Base-by-base conservation (phyloP, 805 yeast genomes). In the Kodamaea laetipori region DNA sequence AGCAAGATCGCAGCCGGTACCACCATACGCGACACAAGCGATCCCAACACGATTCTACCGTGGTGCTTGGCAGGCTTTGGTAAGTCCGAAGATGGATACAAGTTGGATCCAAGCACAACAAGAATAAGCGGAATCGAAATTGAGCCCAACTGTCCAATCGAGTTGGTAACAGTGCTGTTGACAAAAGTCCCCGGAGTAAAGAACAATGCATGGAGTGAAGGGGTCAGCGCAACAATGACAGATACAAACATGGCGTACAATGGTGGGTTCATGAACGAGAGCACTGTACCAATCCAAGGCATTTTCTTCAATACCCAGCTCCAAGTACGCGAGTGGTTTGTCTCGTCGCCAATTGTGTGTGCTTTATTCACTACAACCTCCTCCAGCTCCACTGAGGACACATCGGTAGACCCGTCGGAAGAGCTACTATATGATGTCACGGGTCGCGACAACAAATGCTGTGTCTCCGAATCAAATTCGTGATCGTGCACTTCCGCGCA, bases 71-170 rank as follows among this genome's bases (percentile, higher is more conserved):
- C 75, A 15, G 83, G 76, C 5, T 85, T 84, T 26, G 88, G 86
- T 3, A 80, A 75, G 43, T 84, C 90, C 6, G 69, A 58, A 0
- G 84, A 74, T 10, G 94, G 92, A 43, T 80, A 79, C 46, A 86
- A 69, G 56, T 86, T 86, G n/a, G 90, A 80, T 11, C 95, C 95
- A 51, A 86, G 67, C 10, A 85, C 89, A 43, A 86, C 78, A 54
- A 86, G 69, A 49, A 85, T 84, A 55, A 86, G 67, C 6, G 95
- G 95, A 52, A 86, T 82, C 1, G 92, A 84, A 8, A 86, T 89
- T 1, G 81, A 71, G 4, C 92, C 92, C 49, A 86, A 59, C 58
- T 83, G 86, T 12, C 64, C 72, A 33, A 86, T 76, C 0, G 92
- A 77, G 34, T 73, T 73, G 0, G 89, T 73, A 25, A 86, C 50